Conservation (phyloP, 768 basidiomycete species). For the Coprinellus micaceus region DNA sequence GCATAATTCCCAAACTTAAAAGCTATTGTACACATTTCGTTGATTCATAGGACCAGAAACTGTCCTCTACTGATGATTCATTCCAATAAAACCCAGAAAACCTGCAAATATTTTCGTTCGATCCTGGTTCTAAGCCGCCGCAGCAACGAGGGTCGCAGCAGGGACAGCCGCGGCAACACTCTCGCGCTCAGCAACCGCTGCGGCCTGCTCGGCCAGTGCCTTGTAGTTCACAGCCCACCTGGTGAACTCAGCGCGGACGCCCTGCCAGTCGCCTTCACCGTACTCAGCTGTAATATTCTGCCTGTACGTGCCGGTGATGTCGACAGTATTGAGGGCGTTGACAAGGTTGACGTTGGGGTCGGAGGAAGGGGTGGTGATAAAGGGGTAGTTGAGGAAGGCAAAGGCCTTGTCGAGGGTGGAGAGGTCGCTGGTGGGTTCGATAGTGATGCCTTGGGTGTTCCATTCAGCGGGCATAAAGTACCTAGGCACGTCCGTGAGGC, state of each 20-base stretch:
- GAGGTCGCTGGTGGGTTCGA: conserved; percentile 14
- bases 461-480: conserved; percentile 19
- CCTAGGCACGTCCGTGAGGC: conserved; percentile 4
- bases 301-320: neutral
- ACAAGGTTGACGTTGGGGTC: neutral
- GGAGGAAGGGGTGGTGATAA: neutral
- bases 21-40: too few relatives aligned
- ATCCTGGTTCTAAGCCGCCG: too few relatives aligned
- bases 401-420: conserved; percentile 17
- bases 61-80: neutral
- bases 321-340: neutral
- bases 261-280: conserved; percentile 8
- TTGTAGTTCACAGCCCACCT: conserved; percentile 5
- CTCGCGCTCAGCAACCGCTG: neutral
- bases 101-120: too few relatives aligned
- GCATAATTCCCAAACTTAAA: too few relatives aligned
- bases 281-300: neutral
- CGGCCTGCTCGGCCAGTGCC: neutral
- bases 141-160: neutral
- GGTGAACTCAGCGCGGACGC: conserved; percentile 5
- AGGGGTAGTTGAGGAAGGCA: conserved; percentile 17
- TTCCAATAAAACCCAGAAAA: neutral
- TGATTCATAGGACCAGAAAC: too few relatives aligned
- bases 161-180: neutral
- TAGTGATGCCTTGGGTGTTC: conserved; percentile 10